Evolutionary conservation across 2,329 filamentous ascomycete species (phyloP), one percentile per base, ranked within the genome.

Genomic region (Epichloe sylvatica): DNA sequence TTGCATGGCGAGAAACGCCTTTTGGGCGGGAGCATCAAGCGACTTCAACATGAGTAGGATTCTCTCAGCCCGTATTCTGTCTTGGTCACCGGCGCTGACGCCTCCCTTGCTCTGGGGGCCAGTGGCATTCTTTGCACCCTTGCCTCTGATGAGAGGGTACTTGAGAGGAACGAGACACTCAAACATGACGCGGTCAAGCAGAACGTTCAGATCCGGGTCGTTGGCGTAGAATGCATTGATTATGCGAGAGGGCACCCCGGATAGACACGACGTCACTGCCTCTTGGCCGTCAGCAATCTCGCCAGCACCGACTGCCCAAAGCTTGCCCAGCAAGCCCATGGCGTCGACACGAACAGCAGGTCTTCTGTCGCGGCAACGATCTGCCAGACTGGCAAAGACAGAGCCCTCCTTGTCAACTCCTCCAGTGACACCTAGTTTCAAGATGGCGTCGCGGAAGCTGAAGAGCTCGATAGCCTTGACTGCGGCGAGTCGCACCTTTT

Each of bases 241-340:
- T 42, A 98, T 88, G 53, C 81, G 84, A 1, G 84, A 84, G 2
- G 92, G 91, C 38, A 94, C 88, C 23, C 83, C 83, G 6, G 83
- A 84, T 12, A 98, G 71, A n/a, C 91, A 77, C 9, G 79, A 71
- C 12, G 76, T 77, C 19, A 94, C 83, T 17, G 76, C 72, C 57
- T 95, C 87, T 58, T 91, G 84, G 13, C 86, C 87, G 47, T 84
- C 80, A 23, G 86, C 81, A 57, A 98, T 85, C 59, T 95, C 90
- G 17, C 88, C 86, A 17, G 83, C 80, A 12, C 87, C 91, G 17
- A 94, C 90, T n/a, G 87, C 90, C 92, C 92, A 98, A 30, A 97
- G 81, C 53, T 83, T 86, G 11, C 80, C 86, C 1, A 97, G 71
- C 8, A 94, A 74, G 46, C 81, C 83, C 78, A 95, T 94, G 23